Percentiles rank a stretch among this genome's conserved stretches.
Evolutionary conservation across 768 basidiomycete genomes (phyloP).

Genomic region (Leucosporidium scottii): DNA sequence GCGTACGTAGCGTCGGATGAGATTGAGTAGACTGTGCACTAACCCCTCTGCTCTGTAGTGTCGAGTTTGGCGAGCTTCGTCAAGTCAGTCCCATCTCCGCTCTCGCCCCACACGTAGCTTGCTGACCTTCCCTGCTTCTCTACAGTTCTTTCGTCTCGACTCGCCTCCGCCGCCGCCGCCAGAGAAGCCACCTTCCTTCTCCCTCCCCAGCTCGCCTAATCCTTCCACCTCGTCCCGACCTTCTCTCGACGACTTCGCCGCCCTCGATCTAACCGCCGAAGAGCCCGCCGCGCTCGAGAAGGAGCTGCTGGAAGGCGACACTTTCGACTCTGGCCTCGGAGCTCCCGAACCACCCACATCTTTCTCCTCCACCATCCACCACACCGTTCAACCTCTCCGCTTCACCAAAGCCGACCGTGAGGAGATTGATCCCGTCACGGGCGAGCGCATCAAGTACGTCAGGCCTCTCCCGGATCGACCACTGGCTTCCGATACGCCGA

Average conservation of each 20-base stretch:
- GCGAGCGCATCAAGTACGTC: not conserved
- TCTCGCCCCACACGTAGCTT: too few relatives aligned
- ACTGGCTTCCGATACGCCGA: slow-evolving; percentile 9
- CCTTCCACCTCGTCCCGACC: not conserved
- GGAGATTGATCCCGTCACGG: not conserved
- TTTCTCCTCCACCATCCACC: not conserved
- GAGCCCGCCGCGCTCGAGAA: slow-evolving; percentile 28
- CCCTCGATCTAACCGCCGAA: slow-evolving; percentile 14
- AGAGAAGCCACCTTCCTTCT: not conserved
- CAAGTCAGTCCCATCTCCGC: slow-evolving; percentile 3
- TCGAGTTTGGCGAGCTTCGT: slow-evolving; percentile 36
- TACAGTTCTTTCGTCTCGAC: slow-evolving; percentile 13
- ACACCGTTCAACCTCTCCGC: not conserved
- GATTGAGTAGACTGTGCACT: not conserved
- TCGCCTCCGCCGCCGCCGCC: not conserved
- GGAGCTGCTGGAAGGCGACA: slow-evolving; percentile 9
- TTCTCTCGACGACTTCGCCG: slow-evolving; percentile 30
- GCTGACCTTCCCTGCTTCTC: not conserved
- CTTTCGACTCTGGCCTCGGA: slow-evolving; percentile 1
- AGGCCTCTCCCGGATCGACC: slow-evolving; percentile 15
- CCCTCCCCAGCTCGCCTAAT: not conserved
- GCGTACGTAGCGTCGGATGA: slow-evolving; percentile 33
- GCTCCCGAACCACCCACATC: not conserved
- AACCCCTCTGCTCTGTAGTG: slow-evolving; percentile 10
- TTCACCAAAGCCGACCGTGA: not conserved